Evolutionary conservation across 2,329 filamentous ascomycete species (phyloP).

Genomic region (Scytalidium sp.): DNA sequence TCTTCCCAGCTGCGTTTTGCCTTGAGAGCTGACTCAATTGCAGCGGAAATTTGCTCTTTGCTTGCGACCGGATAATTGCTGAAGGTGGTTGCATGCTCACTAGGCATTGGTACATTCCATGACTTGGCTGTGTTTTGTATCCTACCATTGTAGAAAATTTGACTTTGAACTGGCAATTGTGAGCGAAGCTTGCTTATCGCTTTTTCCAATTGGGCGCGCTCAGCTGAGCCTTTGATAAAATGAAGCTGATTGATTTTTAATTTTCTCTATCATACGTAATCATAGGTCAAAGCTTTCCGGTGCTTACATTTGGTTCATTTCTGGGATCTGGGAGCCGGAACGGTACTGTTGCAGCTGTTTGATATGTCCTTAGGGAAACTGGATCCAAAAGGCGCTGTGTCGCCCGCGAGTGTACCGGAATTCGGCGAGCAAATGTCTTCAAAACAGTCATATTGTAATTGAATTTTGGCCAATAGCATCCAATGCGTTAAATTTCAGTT

Average conservation of each 20-base stretch:
- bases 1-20: constrained; percentile 82
- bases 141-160: constrained; percentile 29
- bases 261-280: background rate
- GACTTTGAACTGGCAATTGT: constrained; percentile 51
- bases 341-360: no score
- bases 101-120: constrained; percentile 70
- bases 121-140: constrained; percentile 61
- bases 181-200: constrained; percentile 50
- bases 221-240: constrained; percentile 75
- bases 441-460: no score
- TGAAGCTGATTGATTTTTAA: constrained; percentile 60
- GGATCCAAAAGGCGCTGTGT: no score
- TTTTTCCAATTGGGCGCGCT: constrained; percentile 43
- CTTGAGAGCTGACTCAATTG: constrained; percentile 77
- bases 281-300: background rate
- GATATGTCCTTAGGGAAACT: no score
- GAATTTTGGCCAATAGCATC: no score
- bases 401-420: no score
- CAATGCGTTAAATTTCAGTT: no score
- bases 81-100: constrained; percentile 69
- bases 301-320: constrained; percentile 6
- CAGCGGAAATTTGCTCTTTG: constrained; percentile 66
- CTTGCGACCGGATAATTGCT: constrained; percentile 82
- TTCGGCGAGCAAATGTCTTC: no score
- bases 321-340: no score